These are phyloP conservation scores for Tardiomyces depauwii DNA, from an alignment of 1,139 yeast genomes.

Conservation along the genomic window DNA sequence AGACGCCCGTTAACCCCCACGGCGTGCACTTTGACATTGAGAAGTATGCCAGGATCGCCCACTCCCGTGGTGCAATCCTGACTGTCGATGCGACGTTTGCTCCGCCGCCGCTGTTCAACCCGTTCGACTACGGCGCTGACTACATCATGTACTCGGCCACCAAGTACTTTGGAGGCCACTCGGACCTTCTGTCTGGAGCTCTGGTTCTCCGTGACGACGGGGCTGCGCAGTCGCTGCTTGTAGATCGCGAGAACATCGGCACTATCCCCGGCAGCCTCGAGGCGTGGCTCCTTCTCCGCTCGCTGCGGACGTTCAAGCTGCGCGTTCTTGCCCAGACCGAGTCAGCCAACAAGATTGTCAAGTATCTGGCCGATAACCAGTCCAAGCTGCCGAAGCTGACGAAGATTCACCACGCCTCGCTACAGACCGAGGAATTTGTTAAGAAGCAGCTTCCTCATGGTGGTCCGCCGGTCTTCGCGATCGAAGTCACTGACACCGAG, in stretches of 20 bases:
- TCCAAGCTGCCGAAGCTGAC: constrained; percentile 38
- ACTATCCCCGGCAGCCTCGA: constrained; percentile 73
- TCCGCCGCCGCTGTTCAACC: constrained; percentile 81
- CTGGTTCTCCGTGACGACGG: constrained; percentile 48
- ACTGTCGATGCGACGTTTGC: constrained; percentile 84
- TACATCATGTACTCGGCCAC: constrained; percentile 83
- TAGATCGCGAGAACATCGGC: constrained; percentile 62
- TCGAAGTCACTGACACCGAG: constrained; percentile 40
- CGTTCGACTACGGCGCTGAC: constrained; percentile 74
- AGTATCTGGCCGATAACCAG: constrained; percentile 41
- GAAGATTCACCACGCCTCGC: constrained; percentile 56
- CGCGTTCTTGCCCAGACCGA: constrained; percentile 57
- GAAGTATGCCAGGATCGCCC: constrained; percentile 55
- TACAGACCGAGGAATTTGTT: constrained; percentile 58
- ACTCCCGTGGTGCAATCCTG: constrained; percentile 54
- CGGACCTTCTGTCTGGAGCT: constrained; percentile 80
- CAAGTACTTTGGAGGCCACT: constrained; percentile 87
- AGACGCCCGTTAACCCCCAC: constrained; percentile 81
- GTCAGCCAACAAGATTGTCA: constrained; percentile 53
- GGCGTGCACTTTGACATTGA: constrained; percentile 59
- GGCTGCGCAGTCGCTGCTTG: constrained; percentile 35
- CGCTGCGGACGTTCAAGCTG: constrained; percentile 67
- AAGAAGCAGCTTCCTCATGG: constrained; percentile 55
- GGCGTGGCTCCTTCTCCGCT: constrained; percentile 59
- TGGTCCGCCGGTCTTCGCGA: constrained; percentile 65